Percentiles rank a stretch among this genome's conserved stretches.
phyloP scores from a whole-genome alignment of 371 early-diverging fungal genomes.

The Apophysomyces ossiformis region DNA sequence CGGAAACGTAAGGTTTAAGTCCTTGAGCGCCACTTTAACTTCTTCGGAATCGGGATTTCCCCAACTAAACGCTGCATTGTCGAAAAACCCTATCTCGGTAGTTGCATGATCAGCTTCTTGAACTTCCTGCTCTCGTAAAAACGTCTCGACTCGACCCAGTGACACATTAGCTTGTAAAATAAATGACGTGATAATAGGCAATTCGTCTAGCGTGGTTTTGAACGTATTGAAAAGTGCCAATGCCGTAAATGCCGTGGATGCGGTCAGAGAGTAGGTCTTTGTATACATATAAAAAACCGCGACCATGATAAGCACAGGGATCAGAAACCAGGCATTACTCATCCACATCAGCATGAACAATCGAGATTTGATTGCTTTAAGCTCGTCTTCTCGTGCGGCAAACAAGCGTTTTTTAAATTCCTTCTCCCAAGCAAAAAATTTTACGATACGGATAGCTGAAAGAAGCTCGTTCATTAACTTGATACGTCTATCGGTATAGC shows the following conservation, averaged over 20 bases:
- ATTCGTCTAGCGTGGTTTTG: conserved; percentile 68
- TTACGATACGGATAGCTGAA: conserved; percentile 76
- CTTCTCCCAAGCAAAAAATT: conserved; percentile 84
- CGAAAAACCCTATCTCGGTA: conserved; percentile 44
- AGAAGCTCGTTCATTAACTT: conserved; percentile 74
- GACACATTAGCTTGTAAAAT: conserved; percentile 75
- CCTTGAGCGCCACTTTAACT: conserved; percentile 53
- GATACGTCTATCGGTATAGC: conserved; percentile 67
- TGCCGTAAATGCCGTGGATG: conserved; percentile 67
- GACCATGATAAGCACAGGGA: conserved; percentile 62
- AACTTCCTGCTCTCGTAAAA: conserved; percentile 75
- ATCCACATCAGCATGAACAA: conserved; percentile 51
- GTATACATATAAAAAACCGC: conserved; percentile 60
- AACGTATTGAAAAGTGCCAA: conserved; percentile 66
- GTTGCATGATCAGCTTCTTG: conserved; percentile 15
- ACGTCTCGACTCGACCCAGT: conserved; percentile 67
- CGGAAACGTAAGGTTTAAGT: conserved; percentile 63
- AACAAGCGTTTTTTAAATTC: conserved; percentile 62
- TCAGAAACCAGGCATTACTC: conserved; percentile 50
- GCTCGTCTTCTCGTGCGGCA: conserved; percentile 53
- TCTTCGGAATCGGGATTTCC: conserved; percentile 31
- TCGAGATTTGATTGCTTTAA: conserved; percentile 49
- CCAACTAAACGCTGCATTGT: conserved; percentile 61
- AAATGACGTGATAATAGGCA: conserved; percentile 69
- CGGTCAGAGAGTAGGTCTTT: conserved; percentile 55